Conservation (phyloP, 1,284 basidiomycete species). For the Leucoagaricus sp. region DNA sequence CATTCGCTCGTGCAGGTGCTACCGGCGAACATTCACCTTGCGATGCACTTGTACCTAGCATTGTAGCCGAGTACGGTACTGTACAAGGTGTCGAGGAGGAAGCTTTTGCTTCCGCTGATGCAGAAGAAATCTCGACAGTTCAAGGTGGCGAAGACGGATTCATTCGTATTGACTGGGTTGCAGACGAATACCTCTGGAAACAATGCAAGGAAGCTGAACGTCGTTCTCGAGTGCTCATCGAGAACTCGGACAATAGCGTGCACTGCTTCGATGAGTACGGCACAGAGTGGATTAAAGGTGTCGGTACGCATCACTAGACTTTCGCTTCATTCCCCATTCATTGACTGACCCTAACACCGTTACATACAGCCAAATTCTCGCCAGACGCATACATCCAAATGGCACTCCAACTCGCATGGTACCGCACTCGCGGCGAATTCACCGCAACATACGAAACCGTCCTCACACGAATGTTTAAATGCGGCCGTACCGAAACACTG, state of each 20-base stretch:
- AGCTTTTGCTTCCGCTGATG: constrained; percentile 23
- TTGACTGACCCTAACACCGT: neutral
- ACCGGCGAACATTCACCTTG: constrained; percentile 93
- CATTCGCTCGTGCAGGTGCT: constrained; percentile 83
- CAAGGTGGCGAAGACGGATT: constrained; percentile 3
- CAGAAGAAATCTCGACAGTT: neutral
- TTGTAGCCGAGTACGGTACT: constrained; percentile 86
- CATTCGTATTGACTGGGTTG: constrained; percentile 74
- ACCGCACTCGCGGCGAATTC: constrained; percentile 74
- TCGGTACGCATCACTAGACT: constrained; percentile 58
- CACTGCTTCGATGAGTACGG: constrained; percentile 90
- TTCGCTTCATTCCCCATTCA: neutral
- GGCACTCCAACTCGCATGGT: constrained; percentile 93
- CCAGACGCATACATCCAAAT: constrained; percentile 95
- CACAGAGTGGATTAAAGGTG: constrained; percentile 86
- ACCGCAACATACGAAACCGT: constrained; percentile 96
- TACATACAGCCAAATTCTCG: constrained; percentile 62
- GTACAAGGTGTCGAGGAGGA: constrained; percentile 59
- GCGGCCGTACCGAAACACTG: constrained; percentile 93
- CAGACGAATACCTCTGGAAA: constrained; percentile 59
- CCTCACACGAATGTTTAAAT: constrained; percentile 87
- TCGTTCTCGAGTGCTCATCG: constrained; percentile 63
- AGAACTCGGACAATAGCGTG: constrained; percentile 84
- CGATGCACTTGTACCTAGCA: constrained; percentile 91
- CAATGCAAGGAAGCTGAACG: constrained; percentile 65